Percentiles rank a stretch among this genome's conserved stretches.
Conservation (phyloP, 371 early-diverging fungal genomes). For the Mucor saturninus region DNA sequence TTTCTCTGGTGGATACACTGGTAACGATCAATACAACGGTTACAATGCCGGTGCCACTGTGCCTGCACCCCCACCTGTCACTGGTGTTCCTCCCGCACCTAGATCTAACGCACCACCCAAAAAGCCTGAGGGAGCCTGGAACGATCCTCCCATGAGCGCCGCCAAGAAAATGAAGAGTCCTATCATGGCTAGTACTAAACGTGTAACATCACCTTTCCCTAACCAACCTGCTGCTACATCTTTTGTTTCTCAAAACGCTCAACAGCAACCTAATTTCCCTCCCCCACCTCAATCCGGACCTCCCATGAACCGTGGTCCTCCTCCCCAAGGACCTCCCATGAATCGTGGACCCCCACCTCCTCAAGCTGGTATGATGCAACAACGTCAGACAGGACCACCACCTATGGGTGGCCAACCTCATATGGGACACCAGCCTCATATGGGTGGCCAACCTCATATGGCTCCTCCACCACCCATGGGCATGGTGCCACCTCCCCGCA, state of each 20-base stretch:
- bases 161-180: slow-evolving; percentile 37
- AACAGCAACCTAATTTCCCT: slow-evolving; percentile 24
- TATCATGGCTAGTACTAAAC: slow-evolving; percentile 29
- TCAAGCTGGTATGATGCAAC: slow-evolving; percentile 15
- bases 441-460: slow-evolving; percentile 8
- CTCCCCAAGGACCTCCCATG: slow-evolving; percentile 6
- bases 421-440: slow-evolving; percentile 1
- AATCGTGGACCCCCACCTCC: slow-evolving; percentile 18
- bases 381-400: slow-evolving; percentile 4
- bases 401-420: not conserved
- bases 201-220: slow-evolving; percentile 55
- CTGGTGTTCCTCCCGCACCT: slow-evolving; percentile 21
- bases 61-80: slow-evolving; percentile 43
- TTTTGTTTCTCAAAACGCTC: slow-evolving; percentile 32
- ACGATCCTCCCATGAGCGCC: slow-evolving; percentile 57
- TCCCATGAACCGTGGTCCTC: slow-evolving; percentile 19
- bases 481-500: slow-evolving; percentile 12
- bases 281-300: slow-evolving; percentile 31
- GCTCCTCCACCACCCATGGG: slow-evolving; percentile 17
- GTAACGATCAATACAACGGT: slow-evolving; percentile 9
- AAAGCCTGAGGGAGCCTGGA: slow-evolving; percentile 55
- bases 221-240: slow-evolving; percentile 43
- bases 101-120: slow-evolving; percentile 33
- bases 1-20: not conserved
- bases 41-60: slow-evolving; percentile 18